These are phyloP conservation scores for Aureobasidium sp. DNA, from an alignment of 2,329 filamentous ascomycete species.

Conservation along the genomic window DNA sequence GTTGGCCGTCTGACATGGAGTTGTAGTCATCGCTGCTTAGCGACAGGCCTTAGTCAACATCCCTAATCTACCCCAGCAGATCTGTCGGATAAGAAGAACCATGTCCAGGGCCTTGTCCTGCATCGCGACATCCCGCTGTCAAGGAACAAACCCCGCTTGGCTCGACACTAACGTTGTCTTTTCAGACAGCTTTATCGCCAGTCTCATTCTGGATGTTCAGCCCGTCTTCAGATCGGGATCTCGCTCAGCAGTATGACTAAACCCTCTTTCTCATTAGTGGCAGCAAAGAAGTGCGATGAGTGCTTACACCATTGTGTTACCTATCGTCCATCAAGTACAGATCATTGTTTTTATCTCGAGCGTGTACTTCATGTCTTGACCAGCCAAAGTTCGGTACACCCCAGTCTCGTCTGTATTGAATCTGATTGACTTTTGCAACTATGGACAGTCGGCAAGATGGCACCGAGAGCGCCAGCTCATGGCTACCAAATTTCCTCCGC, in stretches of 20 bases:
- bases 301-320: background rate
- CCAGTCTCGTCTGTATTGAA: background rate
- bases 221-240: background rate
- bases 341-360: background rate
- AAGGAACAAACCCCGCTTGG: background rate
- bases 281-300: background rate
- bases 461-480: conserved; percentile 21
- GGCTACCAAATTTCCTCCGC: conserved; percentile 23
- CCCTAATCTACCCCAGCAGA: conserved; percentile 12
- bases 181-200: background rate
- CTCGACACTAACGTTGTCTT: background rate
- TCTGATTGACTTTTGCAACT: background rate
- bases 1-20: background rate
- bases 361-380: background rate
- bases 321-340: background rate
- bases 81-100: background rate
- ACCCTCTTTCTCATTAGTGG: background rate
- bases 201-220: background rate
- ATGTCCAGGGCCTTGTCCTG: background rate
- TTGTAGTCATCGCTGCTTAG: conserved; percentile 11
- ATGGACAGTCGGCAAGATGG: conserved; percentile 26
- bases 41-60: conserved; percentile 4
- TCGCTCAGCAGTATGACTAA: conserved; percentile 4
- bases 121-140: background rate
- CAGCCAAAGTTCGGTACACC: background rate